Evolutionary conservation across 495 filamentous ascomycete species (phyloP), one percentile per base, ranked within the genome.

Genomic region (Hypomontagnella monticulosa): DNA sequence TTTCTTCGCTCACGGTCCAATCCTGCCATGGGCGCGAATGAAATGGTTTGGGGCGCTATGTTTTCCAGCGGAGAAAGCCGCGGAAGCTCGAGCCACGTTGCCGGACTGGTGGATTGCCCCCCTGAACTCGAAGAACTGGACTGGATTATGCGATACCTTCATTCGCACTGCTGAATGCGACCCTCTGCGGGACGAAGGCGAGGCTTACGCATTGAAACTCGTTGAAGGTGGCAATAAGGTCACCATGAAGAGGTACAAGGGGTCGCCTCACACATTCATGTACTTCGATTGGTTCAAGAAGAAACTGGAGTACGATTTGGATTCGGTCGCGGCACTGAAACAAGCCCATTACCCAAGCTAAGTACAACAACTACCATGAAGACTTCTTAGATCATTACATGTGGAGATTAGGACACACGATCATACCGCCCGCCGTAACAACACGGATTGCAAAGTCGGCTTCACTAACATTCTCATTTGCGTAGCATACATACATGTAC

Each of bases 131-230:
- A 71, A 78, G 0, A 74, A 81, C 56, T 84, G 79, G 63, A 70
- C 47, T 1, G 63, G 68, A 0, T 64, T 85, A 8, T 76, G 79
- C 32, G 75, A 76, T 14, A 84, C 82, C 0, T 79, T 81, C 30
- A 75, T 85, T 18, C 74, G 79, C 27, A 84, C 82, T 0, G 81
- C 76, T 11, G 79, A 80, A 9, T 76, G 76, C 51, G 83, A 85
- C 55, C 79, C 81, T 0, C 55, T 85, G 50, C 64, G 83, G 1
- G 83, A 84, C 64, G 83, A 85, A 67, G 83, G 82, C 0, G 82
- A 84, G 69, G 79, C 79, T 0, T 85, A 84, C 60, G 82, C 75
- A 1, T 57, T 66, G 59, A 80, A 79, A 55, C 68, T 85, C 14
- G 59, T 83, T 20, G 76, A 79, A 36, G 76, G 72, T 1, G 82